Evolutionary conservation across 2,329 filamentous ascomycete species (phyloP), one percentile per base, ranked within the genome.

Genomic region (Coniochaeta sp.): DNA sequence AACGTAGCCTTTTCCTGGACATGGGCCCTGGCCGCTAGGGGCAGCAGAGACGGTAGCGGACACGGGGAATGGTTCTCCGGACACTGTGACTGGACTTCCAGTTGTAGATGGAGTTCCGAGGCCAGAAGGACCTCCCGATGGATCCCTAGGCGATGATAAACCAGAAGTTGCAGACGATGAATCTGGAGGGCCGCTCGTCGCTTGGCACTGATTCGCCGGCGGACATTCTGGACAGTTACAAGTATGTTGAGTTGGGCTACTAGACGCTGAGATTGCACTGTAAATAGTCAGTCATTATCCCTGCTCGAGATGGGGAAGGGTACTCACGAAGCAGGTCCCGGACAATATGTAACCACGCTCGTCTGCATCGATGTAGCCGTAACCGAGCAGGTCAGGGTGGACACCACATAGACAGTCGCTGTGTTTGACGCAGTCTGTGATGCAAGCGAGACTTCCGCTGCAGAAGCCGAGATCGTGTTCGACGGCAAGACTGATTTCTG

Each of bases 1-100:
- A n/a, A 70, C 71, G 58, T 74, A 75, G 7, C 72, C 71, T 54
- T 66, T 58, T 19, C 69, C 70, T 19, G 72, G 72, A 55, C 72
- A 74, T n/a, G 73, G 72, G 4, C 71, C 71, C 44, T 62, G 64
- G 24, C 60, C 62, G 16, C 64, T 62, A 40, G 58, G 17, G 3
- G 28, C 47, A 14, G 52, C 24, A 33, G 57, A 40, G 12, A 28
- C 16, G 6, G 47, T 33, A 26, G 38, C 31, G 22, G 60, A 59
- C 8, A 31, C 22, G 19, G 40, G 16, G 54, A 40, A 36, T 17
- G 38, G 7, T 17, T 38, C 33, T 57, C 43, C 44, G 40, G 58
- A 59, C 26, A 36, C 16, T 6, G 52, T 28, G 7, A 17, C 28
- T 24, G 28, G 28, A 24, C 31, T 31, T 12, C 47, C 47, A 5